Evolutionary conservation across 345 rosid genomes (phyloP).

Genomic region (Zanthoxylum bungeanum): DNA sequence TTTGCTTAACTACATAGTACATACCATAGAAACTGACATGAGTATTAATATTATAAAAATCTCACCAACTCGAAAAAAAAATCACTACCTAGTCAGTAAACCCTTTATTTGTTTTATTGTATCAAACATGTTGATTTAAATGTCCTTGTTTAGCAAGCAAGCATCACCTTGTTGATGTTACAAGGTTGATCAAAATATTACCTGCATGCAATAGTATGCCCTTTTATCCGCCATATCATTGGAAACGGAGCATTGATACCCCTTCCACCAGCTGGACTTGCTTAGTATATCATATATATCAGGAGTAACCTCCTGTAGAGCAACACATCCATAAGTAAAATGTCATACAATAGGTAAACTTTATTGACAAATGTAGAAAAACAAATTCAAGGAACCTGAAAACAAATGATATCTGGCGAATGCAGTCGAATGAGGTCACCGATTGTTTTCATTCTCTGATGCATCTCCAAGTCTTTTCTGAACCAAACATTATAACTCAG

Average conservation of each 20-base stretch:
- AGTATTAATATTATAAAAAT: background rate
- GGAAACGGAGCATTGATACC: constrained; percentile 64
- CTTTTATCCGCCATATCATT: constrained; percentile 37
- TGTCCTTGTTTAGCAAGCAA: background rate
- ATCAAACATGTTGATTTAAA: background rate
- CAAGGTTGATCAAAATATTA: constrained; percentile 18
- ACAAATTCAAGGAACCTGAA: constrained; percentile 57
- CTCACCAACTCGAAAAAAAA: background rate
- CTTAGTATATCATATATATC: constrained; percentile 56
- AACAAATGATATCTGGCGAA: constrained; percentile 84
- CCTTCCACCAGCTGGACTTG: constrained; percentile 85
- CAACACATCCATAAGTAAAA: background rate
- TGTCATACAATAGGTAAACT: background rate
- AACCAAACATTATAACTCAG: constrained; percentile 98
- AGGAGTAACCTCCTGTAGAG: constrained; percentile 79
- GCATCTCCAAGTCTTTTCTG: constrained; percentile 83
- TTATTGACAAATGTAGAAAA: background rate
- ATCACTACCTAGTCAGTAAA: background rate
- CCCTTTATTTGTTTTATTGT: background rate
- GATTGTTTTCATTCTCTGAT: constrained; percentile 71
- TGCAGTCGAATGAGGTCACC: constrained; percentile 74
- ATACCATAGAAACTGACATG: background rate
- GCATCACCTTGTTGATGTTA: background rate
- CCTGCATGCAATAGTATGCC: constrained; percentile 85
- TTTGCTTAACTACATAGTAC: constrained; percentile 77